Conservation (phyloP, 352 stramenopile species). For the Paralagenidium karlingii region DNA sequence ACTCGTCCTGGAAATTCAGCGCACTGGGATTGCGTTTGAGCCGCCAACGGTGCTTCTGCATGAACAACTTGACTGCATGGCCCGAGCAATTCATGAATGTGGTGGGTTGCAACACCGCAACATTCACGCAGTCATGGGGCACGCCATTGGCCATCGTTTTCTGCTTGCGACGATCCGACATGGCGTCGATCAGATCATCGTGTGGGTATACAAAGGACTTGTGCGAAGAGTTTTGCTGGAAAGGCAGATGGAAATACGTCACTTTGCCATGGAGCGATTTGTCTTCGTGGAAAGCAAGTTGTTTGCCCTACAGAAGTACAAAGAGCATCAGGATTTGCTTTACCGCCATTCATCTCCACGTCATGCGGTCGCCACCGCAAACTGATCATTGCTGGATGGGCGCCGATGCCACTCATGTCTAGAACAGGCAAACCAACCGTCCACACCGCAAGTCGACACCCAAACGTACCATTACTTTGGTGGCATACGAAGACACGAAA, state of each 20-base stretch:
- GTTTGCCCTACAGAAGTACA: conserved; percentile 14
- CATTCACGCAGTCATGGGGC: conserved; percentile 55
- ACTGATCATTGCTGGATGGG: no score
- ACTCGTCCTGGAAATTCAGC: conserved; percentile 71
- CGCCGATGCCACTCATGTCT: no score
- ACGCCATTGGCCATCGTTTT: conserved; percentile 64
- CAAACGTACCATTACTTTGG: conserved; percentile 31
- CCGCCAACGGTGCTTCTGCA: conserved; percentile 66
- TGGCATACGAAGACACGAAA: conserved; percentile 54
- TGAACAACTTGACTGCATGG: conserved; percentile 58
- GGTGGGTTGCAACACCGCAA: conserved; percentile 54
- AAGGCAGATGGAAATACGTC: conserved; percentile 33
- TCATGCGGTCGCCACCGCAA: no score
- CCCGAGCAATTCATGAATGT: conserved; percentile 84
- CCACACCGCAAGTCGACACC: neutral
- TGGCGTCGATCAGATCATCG: conserved; percentile 68
- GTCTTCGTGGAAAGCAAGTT: conserved; percentile 41
- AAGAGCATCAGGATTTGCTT: neutral
- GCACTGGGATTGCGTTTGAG: conserved; percentile 75
- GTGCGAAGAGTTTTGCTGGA: conserved; percentile 36
- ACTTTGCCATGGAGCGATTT: conserved; percentile 51
- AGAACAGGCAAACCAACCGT: conserved; percentile 2
- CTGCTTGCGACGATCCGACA: conserved; percentile 58
- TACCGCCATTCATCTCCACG: neutral
- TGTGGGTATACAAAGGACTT: conserved; percentile 21